These are phyloP conservation scores for Termitomyces sp. DNA, from an alignment of 768 basidiomycete genomes.

Conservation along the genomic window DNA sequence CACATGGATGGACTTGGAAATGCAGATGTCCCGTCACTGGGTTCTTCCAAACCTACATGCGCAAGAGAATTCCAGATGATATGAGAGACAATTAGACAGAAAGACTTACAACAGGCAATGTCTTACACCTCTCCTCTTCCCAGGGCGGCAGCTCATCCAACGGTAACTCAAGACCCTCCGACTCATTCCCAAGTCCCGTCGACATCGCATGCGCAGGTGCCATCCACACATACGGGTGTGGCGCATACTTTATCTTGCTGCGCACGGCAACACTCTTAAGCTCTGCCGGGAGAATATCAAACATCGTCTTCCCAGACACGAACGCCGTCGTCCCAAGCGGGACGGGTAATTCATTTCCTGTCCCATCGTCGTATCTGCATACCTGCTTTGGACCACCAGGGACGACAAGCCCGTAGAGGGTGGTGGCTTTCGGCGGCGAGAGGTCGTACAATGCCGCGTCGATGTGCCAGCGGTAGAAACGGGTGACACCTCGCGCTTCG, in stretches of 20 bases:
- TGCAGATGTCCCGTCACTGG: slow-evolving; percentile 78
- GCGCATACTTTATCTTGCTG: slow-evolving; percentile 69
- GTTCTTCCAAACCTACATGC: slow-evolving; percentile 83
- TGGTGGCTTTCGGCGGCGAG: slow-evolving; percentile 79
- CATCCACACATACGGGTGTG: slow-evolving; percentile 93
- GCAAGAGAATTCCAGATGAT: neutral
- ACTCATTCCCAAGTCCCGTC: slow-evolving; percentile 80
- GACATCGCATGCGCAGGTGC: slow-evolving; percentile 64
- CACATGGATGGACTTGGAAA: slow-evolving; percentile 89
- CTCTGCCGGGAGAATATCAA: slow-evolving; percentile 65
- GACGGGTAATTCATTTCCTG: slow-evolving; percentile 76
- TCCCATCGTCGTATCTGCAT: slow-evolving; percentile 80
- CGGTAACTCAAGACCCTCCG: slow-evolving; percentile 68
- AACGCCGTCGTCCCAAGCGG: slow-evolving; percentile 88
- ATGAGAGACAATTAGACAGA: slow-evolving; percentile 18
- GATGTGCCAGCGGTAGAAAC: slow-evolving; percentile 92
- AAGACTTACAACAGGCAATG: slow-evolving; percentile 51
- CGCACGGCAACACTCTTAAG: slow-evolving; percentile 81
- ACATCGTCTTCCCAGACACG: slow-evolving; percentile 78
- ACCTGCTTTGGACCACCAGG: slow-evolving; percentile 63
- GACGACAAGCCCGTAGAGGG: slow-evolving; percentile 73
- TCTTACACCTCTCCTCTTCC: slow-evolving; percentile 73
- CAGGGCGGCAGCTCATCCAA: slow-evolving; percentile 72
- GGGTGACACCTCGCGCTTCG: slow-evolving; percentile 70
- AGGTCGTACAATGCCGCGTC: slow-evolving; percentile 81